Evolutionary conservation across 2,329 filamentous ascomycete genomes (phyloP), one percentile per base, ranked within the genome.

Genomic region (Alternaria triticimaculans): DNA sequence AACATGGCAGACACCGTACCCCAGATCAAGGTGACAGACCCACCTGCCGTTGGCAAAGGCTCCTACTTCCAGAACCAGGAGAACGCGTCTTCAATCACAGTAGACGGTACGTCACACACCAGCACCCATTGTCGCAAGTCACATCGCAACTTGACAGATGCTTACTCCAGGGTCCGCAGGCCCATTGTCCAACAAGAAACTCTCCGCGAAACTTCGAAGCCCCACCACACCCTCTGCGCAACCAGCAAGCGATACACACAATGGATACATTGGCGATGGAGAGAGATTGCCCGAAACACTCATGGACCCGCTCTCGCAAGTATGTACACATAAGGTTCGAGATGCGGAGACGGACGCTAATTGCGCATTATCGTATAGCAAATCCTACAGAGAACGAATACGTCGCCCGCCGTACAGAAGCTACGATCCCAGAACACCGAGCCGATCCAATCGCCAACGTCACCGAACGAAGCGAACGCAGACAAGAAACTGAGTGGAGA

Each of bases 241-340:
- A 48, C 58, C 51, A 46, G 63, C 65, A 5, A 72, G 68, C 62
- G 72, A 72, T 8, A 57, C 64, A 45, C 60, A 63, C 25, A 76
- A 73, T 65, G 68, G 69, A 23, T 64, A 51, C 33, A 43, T 58
- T 20, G 71, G 66, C 45, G 64, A 73, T 12, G 64, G 58, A 11
- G 64, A 57, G 53, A 60, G 59, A 43, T 33, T 67, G 33, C 68
- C 70, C 26, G 82, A 85, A 56, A 66, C 73, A 10, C 84, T 84
- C 25, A 89, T 90, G 65, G 89, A 92, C 78, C 89, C 89, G 60
- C 82, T 91, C 67, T 91, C 89, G 55, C 88, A 91, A 80, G 89
- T 91, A 85, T 69, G 85, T 80, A 64, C 63, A 64, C 46, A 63
- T 63, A 26, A 54, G 66, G 48, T 48, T 18, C 54, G 21, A 21